Conservation (phyloP, 106 monocot species). For the Phalaenopsis aphrodite region DNA sequence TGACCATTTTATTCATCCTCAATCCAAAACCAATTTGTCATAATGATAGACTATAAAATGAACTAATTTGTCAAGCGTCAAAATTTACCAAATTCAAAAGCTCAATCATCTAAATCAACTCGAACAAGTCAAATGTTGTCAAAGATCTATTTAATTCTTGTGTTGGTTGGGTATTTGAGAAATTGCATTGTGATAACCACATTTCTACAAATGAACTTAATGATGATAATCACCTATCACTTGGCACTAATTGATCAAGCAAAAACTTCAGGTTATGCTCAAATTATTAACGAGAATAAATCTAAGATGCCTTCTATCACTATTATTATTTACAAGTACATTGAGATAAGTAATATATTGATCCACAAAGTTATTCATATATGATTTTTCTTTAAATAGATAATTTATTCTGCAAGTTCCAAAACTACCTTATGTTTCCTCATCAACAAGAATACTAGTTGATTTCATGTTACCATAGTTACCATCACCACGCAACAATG, state of each 20-base stretch:
- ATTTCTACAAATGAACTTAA: not conserved
- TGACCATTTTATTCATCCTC: too few species aligned
- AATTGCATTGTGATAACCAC: not conserved
- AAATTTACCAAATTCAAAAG: too few species aligned
- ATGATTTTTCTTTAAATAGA: not conserved
- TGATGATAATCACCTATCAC: not conserved
- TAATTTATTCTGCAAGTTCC: not conserved
- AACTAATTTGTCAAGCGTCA: not conserved
- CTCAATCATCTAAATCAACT: too few species aligned
- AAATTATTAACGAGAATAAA: not conserved
- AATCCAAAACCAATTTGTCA: not conserved
- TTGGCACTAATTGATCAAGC: not conserved
- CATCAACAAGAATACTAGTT: not conserved
- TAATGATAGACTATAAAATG: not conserved
- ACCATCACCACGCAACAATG: not conserved
- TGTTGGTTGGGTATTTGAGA: not conserved
- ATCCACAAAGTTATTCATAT: not conserved
- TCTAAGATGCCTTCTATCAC: not conserved
- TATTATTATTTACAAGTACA: not conserved
- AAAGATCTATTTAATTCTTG: not conserved
- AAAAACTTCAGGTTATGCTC: not conserved
- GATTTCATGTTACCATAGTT: not conserved
- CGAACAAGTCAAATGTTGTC: not conserved
- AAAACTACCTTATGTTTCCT: not conserved
- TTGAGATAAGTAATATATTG: not conserved